A percentile compares a stretch with the other conserved stretches of the same genome.
Evolutionary conservation across 768 basidiomycete species (phyloP).

Genomic region (Rhodosporidiobolus odoratus): DNA sequence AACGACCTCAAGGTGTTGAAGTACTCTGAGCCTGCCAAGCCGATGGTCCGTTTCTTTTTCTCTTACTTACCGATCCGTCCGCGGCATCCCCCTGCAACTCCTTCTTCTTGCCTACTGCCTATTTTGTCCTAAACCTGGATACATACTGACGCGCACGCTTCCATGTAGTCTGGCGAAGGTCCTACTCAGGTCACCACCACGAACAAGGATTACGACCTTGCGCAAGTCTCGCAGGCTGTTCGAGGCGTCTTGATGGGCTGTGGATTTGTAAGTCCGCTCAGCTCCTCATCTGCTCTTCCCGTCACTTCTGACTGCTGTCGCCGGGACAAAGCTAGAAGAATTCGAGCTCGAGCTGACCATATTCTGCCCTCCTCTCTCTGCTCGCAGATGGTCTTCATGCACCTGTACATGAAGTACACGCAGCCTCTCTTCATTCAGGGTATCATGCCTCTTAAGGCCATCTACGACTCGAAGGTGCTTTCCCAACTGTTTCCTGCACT

Average conservation of each 20-base stretch:
- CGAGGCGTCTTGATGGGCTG: constrained; percentile 47
- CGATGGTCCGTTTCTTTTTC: constrained; percentile 59
- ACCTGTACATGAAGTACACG: constrained; percentile 89
- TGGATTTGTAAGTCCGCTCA: constrained; percentile 46
- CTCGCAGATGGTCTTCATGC: constrained; percentile 78
- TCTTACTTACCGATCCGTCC: not conserved
- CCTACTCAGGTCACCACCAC: constrained; percentile 73
- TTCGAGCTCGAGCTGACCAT: too few relatives aligned
- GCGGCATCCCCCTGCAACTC: too few relatives aligned
- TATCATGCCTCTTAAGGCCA: constrained; percentile 86
- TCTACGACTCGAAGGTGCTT: constrained; percentile 77
- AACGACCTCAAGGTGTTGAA: constrained; percentile 94
- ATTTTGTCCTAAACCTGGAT: too few relatives aligned
- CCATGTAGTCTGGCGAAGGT: constrained; percentile 10
- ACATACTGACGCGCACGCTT: too few relatives aligned
- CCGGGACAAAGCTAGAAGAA: too few relatives aligned
- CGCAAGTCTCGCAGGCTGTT: constrained; percentile 67
- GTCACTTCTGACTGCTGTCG: not conserved
- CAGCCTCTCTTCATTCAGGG: constrained; percentile 93
- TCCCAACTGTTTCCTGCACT: not conserved
- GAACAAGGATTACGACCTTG: constrained; percentile 84
- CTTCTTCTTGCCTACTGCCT: too few relatives aligned
- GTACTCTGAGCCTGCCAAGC: constrained; percentile 74
- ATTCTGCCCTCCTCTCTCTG: too few relatives aligned
- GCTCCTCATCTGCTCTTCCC: not conserved